Evolutionary conservation across 176 grass and related monocot genomes (phyloP), one percentile per base, ranked within the genome.

Genomic region (Hsuehochloa calcarea): DNA sequence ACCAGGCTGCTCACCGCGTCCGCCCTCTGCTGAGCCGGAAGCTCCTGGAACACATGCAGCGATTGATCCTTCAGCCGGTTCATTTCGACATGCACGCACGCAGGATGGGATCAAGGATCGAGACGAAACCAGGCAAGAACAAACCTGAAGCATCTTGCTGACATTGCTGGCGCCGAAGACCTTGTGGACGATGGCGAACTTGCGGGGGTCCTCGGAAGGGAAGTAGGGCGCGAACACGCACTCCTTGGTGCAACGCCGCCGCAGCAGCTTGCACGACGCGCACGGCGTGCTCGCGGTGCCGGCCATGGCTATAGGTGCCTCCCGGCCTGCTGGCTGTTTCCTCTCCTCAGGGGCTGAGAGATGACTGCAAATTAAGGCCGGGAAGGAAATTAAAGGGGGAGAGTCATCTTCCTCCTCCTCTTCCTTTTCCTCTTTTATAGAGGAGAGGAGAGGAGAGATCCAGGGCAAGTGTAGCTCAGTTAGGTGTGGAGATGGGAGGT

Each of bases 181-280:
- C 58, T 84, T 89, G 75, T 97, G 95, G 9, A 97, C 95, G 13
- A 89, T 91, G 44, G 85, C 92, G 38, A 97, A 97, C 44, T 83
- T 86, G 43, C 88, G 90, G 3, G 92, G 92, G 20, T 94, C 93
- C 61, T 96, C 94, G 8, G 93, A 93, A 70, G 96, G 96, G 84
- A 98, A 98, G 86, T 96, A 94, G 29, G 96, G 96, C 25, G 93
- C 91, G 63, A 98, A 98, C 17, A 98, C 86, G 70, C 96, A 98
- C 16, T 5, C 86, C 56, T 15, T 87, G 86, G 72, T 54, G 41
- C 93, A 95, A 5, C 93, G 85, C 20, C 93, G 84, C 10, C 93
- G 90, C 20, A 93, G 90, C 14, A 92, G 77, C 82, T 92, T 92
- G 78, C 90, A 92, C 10, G 90, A 85, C 8, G 90, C 90, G 22